These are phyloP conservation scores for Pinus albicaulis DNA, from an alignment of 75 land plant species.

Conservation along the genomic window DNA sequence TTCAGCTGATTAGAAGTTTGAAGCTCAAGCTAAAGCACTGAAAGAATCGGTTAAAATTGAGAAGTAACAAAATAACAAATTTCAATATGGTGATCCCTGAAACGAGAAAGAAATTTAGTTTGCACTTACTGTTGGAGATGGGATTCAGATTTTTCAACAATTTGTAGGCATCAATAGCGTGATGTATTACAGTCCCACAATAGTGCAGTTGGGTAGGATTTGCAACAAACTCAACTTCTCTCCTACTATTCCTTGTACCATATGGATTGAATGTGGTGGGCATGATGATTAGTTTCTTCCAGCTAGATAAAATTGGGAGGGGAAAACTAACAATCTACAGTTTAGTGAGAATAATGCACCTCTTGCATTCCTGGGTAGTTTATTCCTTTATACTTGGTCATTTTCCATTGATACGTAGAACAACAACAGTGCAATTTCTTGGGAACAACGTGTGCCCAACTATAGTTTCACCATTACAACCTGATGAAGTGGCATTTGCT, in stretches of 20 bases:
- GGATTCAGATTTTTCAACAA: constrained; percentile 36
- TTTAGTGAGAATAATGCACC: constrained; percentile 22
- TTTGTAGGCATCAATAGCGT: constrained; percentile 92
- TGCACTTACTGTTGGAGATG: too few relatives aligned
- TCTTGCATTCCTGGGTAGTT: constrained; percentile 21
- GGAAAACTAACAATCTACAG: constrained; percentile 18
- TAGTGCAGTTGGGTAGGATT: constrained; percentile 75
- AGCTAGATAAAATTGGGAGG: constrained; percentile 62
- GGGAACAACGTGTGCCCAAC: constrained; percentile 1
- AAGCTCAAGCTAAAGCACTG: too few relatives aligned
- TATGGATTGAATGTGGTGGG: neutral
- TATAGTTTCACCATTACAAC: neutral
- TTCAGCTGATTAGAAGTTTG: too few relatives aligned
- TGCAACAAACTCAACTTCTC: neutral
- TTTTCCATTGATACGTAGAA: constrained; percentile 16
- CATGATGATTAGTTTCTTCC: constrained; percentile 7
- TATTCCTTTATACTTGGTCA: constrained; percentile 23
- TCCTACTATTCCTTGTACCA: neutral
- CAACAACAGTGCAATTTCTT: neutral
- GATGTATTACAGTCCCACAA: constrained; percentile 93
- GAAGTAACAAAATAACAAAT: too few relatives aligned
- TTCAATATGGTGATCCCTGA: too few relatives aligned
- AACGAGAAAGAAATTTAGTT: too few relatives aligned
- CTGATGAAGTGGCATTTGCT: neutral
- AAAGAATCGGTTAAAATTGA: too few relatives aligned